Conservation (phyloP, 768 basidiomycete genomes). For the Roridomyces roridus region DNA sequence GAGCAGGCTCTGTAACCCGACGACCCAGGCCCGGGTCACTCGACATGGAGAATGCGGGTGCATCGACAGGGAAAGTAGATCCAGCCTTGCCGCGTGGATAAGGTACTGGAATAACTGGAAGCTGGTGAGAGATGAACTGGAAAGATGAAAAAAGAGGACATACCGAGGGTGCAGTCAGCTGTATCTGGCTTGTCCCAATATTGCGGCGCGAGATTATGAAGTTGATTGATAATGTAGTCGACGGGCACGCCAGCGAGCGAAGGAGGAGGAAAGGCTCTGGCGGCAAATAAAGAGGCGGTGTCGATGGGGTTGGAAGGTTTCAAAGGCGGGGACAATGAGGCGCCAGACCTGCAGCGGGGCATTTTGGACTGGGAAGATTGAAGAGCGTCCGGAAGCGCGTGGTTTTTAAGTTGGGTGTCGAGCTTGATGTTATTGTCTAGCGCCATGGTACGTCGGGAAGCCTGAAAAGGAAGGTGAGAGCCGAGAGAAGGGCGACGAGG, state of each 20-base stretch:
- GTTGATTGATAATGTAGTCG: slow-evolving; percentile 75
- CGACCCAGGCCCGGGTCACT: slow-evolving; percentile 48
- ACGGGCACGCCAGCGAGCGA: slow-evolving; percentile 67
- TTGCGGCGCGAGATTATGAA: slow-evolving; percentile 66
- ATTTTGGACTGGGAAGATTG: slow-evolving; percentile 22
- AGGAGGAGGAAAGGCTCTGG: slow-evolving; percentile 69
- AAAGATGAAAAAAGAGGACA: slow-evolving; percentile 23
- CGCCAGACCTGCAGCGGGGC: slow-evolving; percentile 26
- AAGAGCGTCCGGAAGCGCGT: not conserved
- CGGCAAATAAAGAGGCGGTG: slow-evolving; percentile 47
- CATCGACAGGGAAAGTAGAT: slow-evolving; percentile 36
- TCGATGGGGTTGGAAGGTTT: slow-evolving; percentile 21
- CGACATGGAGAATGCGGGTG: slow-evolving; percentile 36
- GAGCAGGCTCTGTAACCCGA: slow-evolving; percentile 57
- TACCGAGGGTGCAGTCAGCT: slow-evolving; percentile 81
- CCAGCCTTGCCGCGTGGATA: slow-evolving; percentile 39
- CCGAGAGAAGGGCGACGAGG: slow-evolving; percentile 8
- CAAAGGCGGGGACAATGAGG: slow-evolving; percentile 14
- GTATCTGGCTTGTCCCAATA: slow-evolving; percentile 82
- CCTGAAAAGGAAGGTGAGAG: slow-evolving; percentile 12
- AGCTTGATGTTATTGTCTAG: slow-evolving; percentile 16
- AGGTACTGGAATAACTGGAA: slow-evolving; percentile 58
- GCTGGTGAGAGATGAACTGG: slow-evolving; percentile 5
- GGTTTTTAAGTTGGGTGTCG: slow-evolving; percentile 16
- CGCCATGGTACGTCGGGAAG: slow-evolving; percentile 4